Percentiles rank a stretch among this genome's conserved stretches.
These are phyloP conservation scores for Stagonosporopsis rhizophila DNA, from an alignment of 2,329 filamentous ascomycete genomes.

Conservation along the genomic window DNA sequence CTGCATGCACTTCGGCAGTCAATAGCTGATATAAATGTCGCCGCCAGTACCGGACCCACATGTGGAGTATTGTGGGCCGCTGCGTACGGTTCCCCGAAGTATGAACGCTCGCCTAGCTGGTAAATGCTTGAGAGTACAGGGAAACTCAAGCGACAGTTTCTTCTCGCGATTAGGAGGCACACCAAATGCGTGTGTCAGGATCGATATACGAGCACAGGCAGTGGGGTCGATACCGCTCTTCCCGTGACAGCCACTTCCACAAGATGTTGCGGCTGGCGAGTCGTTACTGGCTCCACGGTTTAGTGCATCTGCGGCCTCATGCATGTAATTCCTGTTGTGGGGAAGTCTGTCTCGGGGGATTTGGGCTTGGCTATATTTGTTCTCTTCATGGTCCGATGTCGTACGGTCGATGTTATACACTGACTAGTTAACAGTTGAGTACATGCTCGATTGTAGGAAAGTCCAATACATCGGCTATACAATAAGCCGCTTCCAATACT, in stretches of 20 bases:
- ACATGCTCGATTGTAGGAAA: neutral
- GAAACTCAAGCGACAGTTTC: neutral
- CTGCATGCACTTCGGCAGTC: constrained; percentile 5
- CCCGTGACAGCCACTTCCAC: neutral
- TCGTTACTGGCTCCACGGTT: neutral
- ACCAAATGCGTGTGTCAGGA: neutral
- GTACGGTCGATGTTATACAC: neutral
- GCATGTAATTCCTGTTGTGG: neutral
- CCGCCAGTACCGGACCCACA: constrained; percentile 1
- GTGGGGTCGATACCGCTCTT: neutral
- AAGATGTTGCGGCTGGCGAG: neutral
- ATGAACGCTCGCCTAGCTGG: neutral
- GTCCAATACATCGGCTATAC: neutral
- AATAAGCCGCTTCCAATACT: neutral
- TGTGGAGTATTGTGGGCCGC: constrained; percentile 1
- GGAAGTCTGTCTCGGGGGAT: neutral
- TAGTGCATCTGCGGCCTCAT: neutral
- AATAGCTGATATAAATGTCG: neutral
- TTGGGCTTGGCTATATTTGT: neutral
- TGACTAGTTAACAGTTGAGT: neutral
- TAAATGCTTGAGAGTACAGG: neutral
- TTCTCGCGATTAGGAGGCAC: neutral
- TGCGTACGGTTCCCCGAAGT: neutral
- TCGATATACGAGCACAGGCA: neutral
- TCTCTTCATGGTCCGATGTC: neutral